A percentile compares a stretch with the other conserved stretches of the same genome.
Conservation (phyloP, 768 basidiomycete genomes). For the Phaeolepiota aurea region DNA sequence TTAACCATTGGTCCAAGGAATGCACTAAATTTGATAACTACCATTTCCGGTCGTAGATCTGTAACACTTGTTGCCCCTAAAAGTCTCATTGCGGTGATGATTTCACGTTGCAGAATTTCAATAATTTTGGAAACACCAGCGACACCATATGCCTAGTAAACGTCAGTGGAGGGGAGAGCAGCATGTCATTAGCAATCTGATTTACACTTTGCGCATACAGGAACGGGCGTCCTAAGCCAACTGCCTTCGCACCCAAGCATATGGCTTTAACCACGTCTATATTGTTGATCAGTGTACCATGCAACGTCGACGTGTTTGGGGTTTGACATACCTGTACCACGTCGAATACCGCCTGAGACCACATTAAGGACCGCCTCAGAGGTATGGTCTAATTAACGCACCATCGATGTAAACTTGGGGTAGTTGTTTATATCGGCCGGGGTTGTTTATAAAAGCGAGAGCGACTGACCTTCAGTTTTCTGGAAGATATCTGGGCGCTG, state of each 20-base stretch:
- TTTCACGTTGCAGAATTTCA: conserved; percentile 70
- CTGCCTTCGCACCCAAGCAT: conserved; percentile 81
- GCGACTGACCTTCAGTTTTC: conserved; percentile 52
- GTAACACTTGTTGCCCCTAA: conserved; percentile 59
- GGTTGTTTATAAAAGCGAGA: background rate
- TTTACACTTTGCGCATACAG: conserved; percentile 80
- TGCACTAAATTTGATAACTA: conserved; percentile 22
- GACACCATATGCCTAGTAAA: conserved; percentile 72
- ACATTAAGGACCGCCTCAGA: background rate
- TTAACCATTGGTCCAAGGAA: conserved; percentile 3
- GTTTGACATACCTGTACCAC: conserved; percentile 59
- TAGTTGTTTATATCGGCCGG: background rate
- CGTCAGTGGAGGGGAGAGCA: too few relatives aligned
- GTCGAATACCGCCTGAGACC: conserved; percentile 44
- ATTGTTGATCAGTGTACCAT: background rate
- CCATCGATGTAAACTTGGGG: conserved; percentile 80
- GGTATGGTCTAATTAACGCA: conserved; percentile 10
- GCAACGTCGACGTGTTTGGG: background rate
- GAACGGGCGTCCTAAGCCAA: conserved; percentile 81
- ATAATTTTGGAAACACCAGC: conserved; percentile 59
- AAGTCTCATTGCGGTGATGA: conserved; percentile 66
- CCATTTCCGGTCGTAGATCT: conserved; percentile 71
- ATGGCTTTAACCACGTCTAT: conserved; percentile 82
- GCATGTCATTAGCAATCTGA: too few relatives aligned
- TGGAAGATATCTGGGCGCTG: conserved; percentile 70